Evolutionary conservation across 2,329 filamentous ascomycete genomes (phyloP).

Genomic region (Exophiala sp.): DNA sequence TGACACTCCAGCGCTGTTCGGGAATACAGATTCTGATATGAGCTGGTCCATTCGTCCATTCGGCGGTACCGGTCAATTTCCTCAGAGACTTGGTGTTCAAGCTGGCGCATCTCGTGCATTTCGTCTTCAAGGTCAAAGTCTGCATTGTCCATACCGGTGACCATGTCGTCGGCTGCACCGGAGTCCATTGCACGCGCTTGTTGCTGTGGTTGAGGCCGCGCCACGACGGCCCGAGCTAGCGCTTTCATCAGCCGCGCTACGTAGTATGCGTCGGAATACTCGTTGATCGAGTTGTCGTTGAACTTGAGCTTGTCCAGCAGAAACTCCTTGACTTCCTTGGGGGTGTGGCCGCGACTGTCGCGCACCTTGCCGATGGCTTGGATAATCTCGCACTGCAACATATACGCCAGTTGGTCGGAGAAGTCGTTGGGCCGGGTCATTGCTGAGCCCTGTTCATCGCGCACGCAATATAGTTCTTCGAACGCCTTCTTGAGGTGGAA

Average conservation of each 20-base stretch:
- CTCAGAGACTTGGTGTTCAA: constrained; percentile 52
- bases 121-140: constrained; percentile 45
- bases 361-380: constrained; percentile 72
- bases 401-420: constrained; percentile 74
- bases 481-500: constrained; percentile 81
- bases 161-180: not conserved
- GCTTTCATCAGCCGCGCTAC: constrained; percentile 70
- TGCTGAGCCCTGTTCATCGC: constrained; percentile 51
- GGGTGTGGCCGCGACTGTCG: constrained; percentile 68
- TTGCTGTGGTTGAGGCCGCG: constrained; percentile 35
- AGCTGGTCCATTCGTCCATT: constrained; percentile 62
- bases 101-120: constrained; percentile 47
- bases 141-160: constrained; percentile 37
- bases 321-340: constrained; percentile 71
- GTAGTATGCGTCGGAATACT: constrained; percentile 84
- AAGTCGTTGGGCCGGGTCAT: constrained; percentile 91
- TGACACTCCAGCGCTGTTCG: constrained; percentile 57
- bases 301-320: constrained; percentile 83
- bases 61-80: constrained; percentile 59
- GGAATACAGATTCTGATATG: constrained; percentile 60
- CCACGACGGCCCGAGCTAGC: constrained; percentile 51
- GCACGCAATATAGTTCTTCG: constrained; percentile 79
- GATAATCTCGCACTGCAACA: constrained; percentile 76
- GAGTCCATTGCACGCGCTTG: not conserved
- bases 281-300: constrained; percentile 90